Percentiles rank a stretch among this genome's conserved stretches.
Conservation (phyloP, 768 basidiomycete genomes). For the Tricholoma sp. region DNA sequence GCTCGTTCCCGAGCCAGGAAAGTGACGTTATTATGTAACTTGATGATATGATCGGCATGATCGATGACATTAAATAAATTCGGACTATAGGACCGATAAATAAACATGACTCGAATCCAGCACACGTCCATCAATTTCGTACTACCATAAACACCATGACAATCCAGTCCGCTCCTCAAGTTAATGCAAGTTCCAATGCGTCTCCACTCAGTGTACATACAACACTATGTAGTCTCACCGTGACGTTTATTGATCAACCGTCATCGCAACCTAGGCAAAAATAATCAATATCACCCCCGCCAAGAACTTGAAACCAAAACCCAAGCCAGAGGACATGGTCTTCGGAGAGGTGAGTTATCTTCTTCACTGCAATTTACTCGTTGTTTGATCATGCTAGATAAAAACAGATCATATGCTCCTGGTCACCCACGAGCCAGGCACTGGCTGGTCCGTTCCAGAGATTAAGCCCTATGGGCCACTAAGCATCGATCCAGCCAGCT, state of each 20-base stretch:
- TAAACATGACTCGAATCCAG: no score
- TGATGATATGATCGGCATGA: no score
- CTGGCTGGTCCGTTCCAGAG: conserved; percentile 68
- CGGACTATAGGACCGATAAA: no score
- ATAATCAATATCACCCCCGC: conserved; percentile 45
- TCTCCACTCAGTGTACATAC: conserved; percentile 17
- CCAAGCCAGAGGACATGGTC: conserved; percentile 37
- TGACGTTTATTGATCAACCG: no score
- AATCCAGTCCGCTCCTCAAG: conserved; percentile 7
- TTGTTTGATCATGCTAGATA: no score
- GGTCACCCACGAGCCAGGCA: conserved; percentile 52
- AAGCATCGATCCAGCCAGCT: conserved; percentile 59
- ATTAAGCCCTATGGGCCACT: conserved; percentile 74
- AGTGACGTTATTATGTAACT: no score
- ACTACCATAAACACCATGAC: conserved; percentile 12
- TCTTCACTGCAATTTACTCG: not conserved
- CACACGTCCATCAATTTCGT: not conserved
- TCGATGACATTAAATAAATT: no score
- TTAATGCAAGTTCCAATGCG: conserved; percentile 4
- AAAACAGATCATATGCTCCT: conserved; percentile 79
- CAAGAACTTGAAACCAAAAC: conserved; percentile 45
- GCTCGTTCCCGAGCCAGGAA: no score
- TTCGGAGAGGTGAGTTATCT: conserved; percentile 51
- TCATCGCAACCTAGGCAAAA: conserved; percentile 33
- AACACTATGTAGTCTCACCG: not conserved